Evolutionary conservation across 306 rosid species (phyloP).

Genomic region (Dalbergia oliveri): DNA sequence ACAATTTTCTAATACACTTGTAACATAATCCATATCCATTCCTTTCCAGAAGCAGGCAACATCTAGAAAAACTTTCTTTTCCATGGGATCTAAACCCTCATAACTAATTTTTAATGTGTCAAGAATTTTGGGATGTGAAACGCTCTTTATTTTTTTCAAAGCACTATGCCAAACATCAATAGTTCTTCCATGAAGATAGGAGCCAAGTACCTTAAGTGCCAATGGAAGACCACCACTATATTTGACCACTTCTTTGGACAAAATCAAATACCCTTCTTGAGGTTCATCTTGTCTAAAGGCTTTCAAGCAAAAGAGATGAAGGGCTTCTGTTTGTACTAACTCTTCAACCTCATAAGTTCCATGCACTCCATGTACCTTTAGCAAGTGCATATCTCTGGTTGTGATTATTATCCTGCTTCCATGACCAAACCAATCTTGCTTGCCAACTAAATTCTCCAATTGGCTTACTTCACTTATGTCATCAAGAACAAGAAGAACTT

Average conservation of each 20-base stretch:
- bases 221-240: conserved; percentile 4
- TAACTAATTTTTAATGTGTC: background rate
- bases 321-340: background rate
- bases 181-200: background rate
- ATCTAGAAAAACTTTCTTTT: background rate
- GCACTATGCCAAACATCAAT: background rate
- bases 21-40: background rate
- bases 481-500: conserved; percentile 27
- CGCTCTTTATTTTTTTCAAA: background rate
- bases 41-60: background rate
- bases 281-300: background rate
- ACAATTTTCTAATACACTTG: background rate
- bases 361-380: background rate
- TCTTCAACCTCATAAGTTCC: background rate
- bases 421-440: background rate
- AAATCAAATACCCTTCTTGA: background rate
- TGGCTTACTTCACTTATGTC: background rate
- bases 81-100: background rate
- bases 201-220: conserved; percentile 9
- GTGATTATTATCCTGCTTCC: conserved; percentile 39
- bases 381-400: conserved; percentile 20
- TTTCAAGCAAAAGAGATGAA: background rate
- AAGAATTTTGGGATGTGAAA: background rate
- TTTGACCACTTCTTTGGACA: background rate
- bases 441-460: background rate